Evolutionary conservation across 2,329 filamentous ascomycete species (phyloP), one percentile per base, ranked within the genome.

Genomic region (Fusarium sp.): DNA sequence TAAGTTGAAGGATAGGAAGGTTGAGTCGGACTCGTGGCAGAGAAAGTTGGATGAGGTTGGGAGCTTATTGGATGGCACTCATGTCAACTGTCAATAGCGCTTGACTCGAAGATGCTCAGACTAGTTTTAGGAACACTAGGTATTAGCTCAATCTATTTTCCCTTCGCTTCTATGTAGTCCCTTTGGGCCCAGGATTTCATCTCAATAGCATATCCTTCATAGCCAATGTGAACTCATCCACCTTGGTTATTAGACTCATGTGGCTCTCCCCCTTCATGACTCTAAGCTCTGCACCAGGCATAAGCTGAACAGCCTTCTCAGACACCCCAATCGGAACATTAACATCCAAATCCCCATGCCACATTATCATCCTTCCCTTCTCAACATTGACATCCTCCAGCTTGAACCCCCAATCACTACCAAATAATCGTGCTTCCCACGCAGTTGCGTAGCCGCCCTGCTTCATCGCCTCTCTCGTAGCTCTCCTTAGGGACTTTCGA

Each of bases 41-140:
- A 67, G 54, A 30, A 68, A 78, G 36, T 18, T 78, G 60, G 74
- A 78, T 26, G 63, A 73, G 22, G 68, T 78, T 64, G 76, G 75
- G 5, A 66, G 65, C 1, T 58, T 77, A 32, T 26, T 77, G 63
- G 75, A 77, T 52, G 75, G 75, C 8, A 66, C 73, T 3, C 59
- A 70, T 2, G 47, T n/a, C n/a, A n/a, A 41, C 22, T 44, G 52
- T 9, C 34, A 41, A 20, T 52, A 52, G 36, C 10, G 3, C 10
- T 28, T 26, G 4, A 13, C 18, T 18, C 8, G 14, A 9, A 9
- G 22, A 17, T 12, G 8, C 13, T 54, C 20, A 26, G 24, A 28
- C 5, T 5, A 8, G 51, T 2, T 38, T 54, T 9, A 22, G 7
- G 0, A 20, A 8, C 8, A 14, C 9, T 17, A 26, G 24, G 7